Evolutionary conservation across 1,284 basidiomycete species (phyloP).

Genomic region (Flammula alnicola): DNA sequence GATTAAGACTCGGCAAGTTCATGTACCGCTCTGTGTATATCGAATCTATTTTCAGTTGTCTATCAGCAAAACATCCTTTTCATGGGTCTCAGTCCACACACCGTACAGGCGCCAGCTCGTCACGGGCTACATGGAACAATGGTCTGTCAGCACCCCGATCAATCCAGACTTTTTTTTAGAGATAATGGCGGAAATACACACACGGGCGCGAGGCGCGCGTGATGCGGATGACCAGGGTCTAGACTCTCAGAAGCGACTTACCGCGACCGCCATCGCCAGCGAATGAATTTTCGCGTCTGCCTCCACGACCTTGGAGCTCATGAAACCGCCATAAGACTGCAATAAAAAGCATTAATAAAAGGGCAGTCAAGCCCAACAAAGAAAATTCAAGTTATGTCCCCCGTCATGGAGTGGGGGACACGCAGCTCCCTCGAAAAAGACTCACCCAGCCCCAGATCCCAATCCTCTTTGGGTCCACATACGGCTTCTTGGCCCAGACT

Average conservation of each 20-base stretch:
- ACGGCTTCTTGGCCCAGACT: slow-evolving; percentile 76
- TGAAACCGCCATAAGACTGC: slow-evolving; percentile 92
- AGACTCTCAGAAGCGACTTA: no score
- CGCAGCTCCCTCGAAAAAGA: slow-evolving; percentile 23
- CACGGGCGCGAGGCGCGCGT: neutral
- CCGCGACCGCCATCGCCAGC: slow-evolving; percentile 88
- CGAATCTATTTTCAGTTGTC: slow-evolving; percentile 56
- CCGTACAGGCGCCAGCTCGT: slow-evolving; percentile 88
- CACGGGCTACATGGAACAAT: slow-evolving; percentile 59
- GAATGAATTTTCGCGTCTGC: slow-evolving; percentile 84
- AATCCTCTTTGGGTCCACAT: slow-evolving; percentile 81
- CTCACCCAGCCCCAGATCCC: slow-evolving; percentile 96
- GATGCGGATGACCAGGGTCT: neutral
- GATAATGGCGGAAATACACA: no score
- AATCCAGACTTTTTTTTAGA: no score
- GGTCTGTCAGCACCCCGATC: slow-evolving; percentile 4
- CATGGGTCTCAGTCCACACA: slow-evolving; percentile 37
- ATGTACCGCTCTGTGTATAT: slow-evolving; percentile 98
- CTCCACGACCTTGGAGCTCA: slow-evolving; percentile 91
- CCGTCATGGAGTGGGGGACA: no score
- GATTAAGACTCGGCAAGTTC: slow-evolving; percentile 81
- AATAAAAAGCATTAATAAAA: slow-evolving; percentile 10
- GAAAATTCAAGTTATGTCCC: no score
- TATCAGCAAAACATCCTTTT: slow-evolving; percentile 21
- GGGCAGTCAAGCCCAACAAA: no score